Conservation (phyloP, 2,329 filamentous ascomycete species). For the Claviceps quebecensis region DNA sequence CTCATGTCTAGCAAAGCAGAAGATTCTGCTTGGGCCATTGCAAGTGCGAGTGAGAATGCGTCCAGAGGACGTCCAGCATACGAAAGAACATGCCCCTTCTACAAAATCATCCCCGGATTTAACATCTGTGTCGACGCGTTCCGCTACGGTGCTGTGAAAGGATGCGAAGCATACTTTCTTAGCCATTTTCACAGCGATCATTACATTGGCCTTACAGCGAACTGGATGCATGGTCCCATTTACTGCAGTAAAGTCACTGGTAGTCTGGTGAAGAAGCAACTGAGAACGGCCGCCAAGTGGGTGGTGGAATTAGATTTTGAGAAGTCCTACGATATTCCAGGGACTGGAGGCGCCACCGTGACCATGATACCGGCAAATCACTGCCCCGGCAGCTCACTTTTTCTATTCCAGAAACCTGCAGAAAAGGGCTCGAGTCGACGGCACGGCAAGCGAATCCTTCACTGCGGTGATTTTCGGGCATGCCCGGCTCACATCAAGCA, state of each 20-base stretch:
- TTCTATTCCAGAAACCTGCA: constrained; percentile 72
- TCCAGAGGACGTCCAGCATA: constrained; percentile 77
- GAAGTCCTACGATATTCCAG: constrained; percentile 60
- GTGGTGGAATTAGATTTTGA: constrained; percentile 81
- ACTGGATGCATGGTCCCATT: constrained; percentile 86
- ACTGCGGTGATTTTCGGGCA: constrained; percentile 92
- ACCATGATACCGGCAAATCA: constrained; percentile 97
- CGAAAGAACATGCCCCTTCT: constrained; percentile 87
- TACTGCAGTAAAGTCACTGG: constrained; percentile 91
- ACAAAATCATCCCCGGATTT: constrained; percentile 92
- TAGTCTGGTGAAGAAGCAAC: constrained; percentile 74
- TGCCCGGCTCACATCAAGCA: constrained; percentile 75
- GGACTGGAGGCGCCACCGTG: constrained; percentile 60
- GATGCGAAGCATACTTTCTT: constrained; percentile 87
- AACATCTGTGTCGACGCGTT: constrained; percentile 93
- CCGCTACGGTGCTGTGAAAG: constrained; percentile 82
- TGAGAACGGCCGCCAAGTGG: constrained; percentile 75
- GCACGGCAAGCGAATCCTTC: constrained; percentile 65
- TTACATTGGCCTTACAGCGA: constrained; percentile 79
- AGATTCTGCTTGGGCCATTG: constrained; percentile 76
- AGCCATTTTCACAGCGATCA: constrained; percentile 98
- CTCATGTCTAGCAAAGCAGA: constrained; percentile 90
- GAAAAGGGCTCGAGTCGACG: constrained; percentile 40
- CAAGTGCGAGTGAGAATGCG: constrained; percentile 64
- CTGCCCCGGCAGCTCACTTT: constrained; percentile 87